Conservation (phyloP, 306 rosid species). For the Fragaria vesca region DNA sequence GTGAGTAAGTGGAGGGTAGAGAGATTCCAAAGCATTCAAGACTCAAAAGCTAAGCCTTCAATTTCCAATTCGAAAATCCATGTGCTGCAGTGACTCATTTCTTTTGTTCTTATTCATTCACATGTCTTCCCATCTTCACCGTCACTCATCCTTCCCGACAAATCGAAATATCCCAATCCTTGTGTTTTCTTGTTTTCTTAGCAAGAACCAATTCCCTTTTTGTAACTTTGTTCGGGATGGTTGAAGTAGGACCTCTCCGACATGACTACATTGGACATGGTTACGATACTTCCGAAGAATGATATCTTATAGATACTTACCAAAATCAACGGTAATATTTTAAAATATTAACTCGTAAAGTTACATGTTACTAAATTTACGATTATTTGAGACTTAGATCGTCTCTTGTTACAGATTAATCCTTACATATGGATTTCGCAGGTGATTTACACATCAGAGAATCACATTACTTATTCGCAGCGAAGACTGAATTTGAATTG, state of each 20-base stretch:
- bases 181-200: not conserved
- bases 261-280: not conserved
- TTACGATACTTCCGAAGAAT: too few species aligned
- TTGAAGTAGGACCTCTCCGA: not conserved
- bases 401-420: too few species aligned
- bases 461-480: too few species aligned
- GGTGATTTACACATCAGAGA: too few species aligned
- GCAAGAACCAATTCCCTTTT: not conserved
- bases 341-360: too few species aligned
- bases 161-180: not conserved
- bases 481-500: too few species aligned
- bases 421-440: too few species aligned
- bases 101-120: conserved; percentile 25
- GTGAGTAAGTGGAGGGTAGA: not conserved
- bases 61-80: conserved; percentile 8
- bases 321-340: too few species aligned
- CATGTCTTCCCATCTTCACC: conserved; percentile 16
- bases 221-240: not conserved
- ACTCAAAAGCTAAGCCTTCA: not conserved
- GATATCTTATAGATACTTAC: not conserved
- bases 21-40: conserved; percentile 14
- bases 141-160: conserved; percentile 8
- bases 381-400: too few species aligned
- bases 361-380: too few species aligned
- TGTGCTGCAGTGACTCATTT: conserved; percentile 28